These are phyloP conservation scores for Cytospora chrysosperma DNA, from an alignment of 2,329 filamentous ascomycete species.

Conservation along the genomic window DNA sequence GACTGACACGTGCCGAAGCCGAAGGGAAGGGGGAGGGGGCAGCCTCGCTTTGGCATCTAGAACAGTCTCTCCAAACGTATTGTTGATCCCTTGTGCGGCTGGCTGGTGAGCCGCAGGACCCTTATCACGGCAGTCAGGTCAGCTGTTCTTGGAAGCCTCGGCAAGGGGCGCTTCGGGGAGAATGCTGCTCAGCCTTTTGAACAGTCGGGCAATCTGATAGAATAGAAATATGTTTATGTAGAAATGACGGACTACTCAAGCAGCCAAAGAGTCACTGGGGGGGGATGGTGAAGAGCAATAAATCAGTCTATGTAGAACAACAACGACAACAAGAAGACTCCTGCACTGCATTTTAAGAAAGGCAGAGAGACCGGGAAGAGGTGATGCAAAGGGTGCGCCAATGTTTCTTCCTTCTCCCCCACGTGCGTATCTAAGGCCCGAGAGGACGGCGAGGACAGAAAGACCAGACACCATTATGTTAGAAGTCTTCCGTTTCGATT, in stretches of 20 bases:
- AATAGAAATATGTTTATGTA: neutral
- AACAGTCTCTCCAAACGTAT: neutral
- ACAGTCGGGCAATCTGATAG: neutral
- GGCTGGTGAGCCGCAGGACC: too few relatives aligned
- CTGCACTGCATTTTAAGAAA: conserved; percentile 17
- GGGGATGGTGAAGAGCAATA: conserved; percentile 13
- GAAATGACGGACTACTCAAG: neutral
- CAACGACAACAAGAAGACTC: conserved; percentile 23
- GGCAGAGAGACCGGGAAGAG: conserved; percentile 17
- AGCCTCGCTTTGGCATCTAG: conserved; percentile 12
- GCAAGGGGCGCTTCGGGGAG: neutral
- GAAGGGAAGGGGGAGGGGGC: too few relatives aligned
- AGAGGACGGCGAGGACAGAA: conserved; percentile 19
- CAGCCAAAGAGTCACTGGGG: neutral
- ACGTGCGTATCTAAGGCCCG: conserved; percentile 15
- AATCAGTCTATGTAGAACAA: conserved; percentile 25
- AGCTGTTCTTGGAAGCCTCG: neutral
- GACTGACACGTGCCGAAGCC: neutral
- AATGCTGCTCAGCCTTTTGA: too few relatives aligned
- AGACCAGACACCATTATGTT: conserved; percentile 13
- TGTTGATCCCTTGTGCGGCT: neutral
- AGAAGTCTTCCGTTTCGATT: conserved; percentile 13
- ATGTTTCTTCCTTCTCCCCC: conserved; percentile 14
- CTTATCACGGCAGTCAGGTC: neutral
- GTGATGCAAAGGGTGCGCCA: conserved; percentile 21